Percentiles rank a stretch among this genome's conserved stretches.
Conservation (phyloP, 1,284 basidiomycete species). For the Veloboletus limbatus region DNA sequence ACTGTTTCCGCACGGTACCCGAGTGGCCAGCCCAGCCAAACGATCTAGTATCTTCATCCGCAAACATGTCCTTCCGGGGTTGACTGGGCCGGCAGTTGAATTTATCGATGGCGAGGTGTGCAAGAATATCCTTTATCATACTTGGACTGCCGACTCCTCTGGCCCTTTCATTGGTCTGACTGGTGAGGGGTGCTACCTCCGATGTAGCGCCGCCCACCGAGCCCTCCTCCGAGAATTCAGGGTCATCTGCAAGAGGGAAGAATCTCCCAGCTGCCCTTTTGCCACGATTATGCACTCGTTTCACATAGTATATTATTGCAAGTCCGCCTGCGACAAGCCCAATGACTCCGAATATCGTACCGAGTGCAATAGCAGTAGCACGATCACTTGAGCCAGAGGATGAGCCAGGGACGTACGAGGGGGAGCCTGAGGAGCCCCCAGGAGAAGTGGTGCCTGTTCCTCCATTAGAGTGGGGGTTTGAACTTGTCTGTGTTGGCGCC, state of each 20-base stretch:
- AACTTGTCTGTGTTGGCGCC: conserved; percentile 23
- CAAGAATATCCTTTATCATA: conserved; percentile 18
- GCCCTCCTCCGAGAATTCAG: conserved; percentile 19
- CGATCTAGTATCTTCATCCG: conserved; percentile 65
- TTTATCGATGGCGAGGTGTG: conserved; percentile 23
- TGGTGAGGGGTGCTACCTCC: conserved; percentile 1
- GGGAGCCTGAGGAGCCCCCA: conserved; percentile 9
- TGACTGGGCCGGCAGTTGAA: conserved; percentile 7
- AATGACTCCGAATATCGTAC: conserved; percentile 53
- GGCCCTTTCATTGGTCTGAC: conserved; percentile 4
- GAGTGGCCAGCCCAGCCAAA: conserved; percentile 39
- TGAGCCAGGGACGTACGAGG: conserved; percentile 8
- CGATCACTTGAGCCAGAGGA: conserved; percentile 20
- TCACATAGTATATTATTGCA: conserved; percentile 43
- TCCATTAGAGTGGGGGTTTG: conserved; percentile 14
- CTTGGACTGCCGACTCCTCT: not conserved
- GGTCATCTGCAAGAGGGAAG: conserved; percentile 19
- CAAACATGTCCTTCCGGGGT: conserved; percentile 65
- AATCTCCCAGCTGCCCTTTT: conserved; percentile 15
- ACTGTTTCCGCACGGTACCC: conserved; percentile 34
- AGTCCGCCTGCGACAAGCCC: conserved; percentile 45
- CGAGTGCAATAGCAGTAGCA: conserved; percentile 52
- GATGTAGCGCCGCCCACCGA: conserved; percentile 5
- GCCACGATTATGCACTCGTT: conserved; percentile 14
- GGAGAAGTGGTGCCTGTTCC: conserved; percentile 6